phyloP scores from a whole-genome alignment of 257 asterid species.

The Salvia miltiorrhiza region DNA sequence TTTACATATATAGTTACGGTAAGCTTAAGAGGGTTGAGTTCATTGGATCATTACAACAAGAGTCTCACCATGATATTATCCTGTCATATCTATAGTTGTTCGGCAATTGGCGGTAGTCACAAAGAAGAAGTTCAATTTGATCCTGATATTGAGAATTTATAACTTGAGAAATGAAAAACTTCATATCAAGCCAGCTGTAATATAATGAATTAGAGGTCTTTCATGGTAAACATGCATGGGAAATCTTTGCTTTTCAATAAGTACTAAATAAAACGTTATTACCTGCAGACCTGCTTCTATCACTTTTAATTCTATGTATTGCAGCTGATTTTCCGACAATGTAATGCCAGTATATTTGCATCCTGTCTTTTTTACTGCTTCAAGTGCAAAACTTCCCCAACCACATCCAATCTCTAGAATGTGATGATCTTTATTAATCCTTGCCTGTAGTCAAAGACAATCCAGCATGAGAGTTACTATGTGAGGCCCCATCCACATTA shows the following conservation, averaged over 20 bases:
- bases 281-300: conserved; percentile 63
- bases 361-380: conserved; percentile 50
- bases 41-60: background rate
- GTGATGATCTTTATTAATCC: conserved; percentile 50
- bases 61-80: conserved; percentile 55
- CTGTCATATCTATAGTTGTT: conserved; percentile 44
- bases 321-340: conserved; percentile 54
- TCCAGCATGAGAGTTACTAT: too few species aligned
- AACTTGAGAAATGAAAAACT: background rate
- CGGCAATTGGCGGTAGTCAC: conserved; percentile 63
- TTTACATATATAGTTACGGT: too few species aligned
- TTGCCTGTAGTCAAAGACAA: conserved; percentile 37
- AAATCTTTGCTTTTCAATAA: too few species aligned
- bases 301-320: conserved; percentile 43
- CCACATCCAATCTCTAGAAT: conserved; percentile 71
- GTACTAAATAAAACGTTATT: background rate
- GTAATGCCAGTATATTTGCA: conserved; percentile 72
- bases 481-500: too few species aligned
- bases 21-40: background rate
- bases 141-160: background rate
- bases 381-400: conserved; percentile 72
- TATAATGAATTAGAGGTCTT: too few species aligned
- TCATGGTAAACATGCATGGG: too few species aligned
- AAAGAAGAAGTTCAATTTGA: background rate
- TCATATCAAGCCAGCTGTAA: too few species aligned